A percentile compares a stretch with the other conserved stretches of the same genome.
Evolutionary conservation across 495 filamentous ascomycete species (phyloP).

Genomic region (Neurospora tetraspora): DNA sequence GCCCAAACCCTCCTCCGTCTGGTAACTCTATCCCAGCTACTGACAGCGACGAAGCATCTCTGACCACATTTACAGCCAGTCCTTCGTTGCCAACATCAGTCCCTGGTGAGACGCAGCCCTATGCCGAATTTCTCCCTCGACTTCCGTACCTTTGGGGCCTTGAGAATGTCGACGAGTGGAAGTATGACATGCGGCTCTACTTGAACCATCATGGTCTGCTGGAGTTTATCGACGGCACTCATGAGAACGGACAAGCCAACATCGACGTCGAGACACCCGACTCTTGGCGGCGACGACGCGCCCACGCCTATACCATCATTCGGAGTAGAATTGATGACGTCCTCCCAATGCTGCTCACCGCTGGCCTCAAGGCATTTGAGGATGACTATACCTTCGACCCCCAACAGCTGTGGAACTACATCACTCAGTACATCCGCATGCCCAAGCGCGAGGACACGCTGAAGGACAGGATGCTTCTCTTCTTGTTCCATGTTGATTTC

Average conservation of each 20-base stretch:
- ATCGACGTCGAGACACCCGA: neutral
- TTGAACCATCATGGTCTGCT: neutral
- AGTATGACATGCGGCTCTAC: neutral
- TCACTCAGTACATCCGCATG: neutral
- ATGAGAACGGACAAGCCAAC: neutral
- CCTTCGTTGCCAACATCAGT: too few relatives aligned
- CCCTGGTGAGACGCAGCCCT: too few relatives aligned
- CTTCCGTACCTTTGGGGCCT: too few relatives aligned
- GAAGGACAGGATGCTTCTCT: neutral
- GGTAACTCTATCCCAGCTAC: too few relatives aligned
- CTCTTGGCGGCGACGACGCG: neutral
- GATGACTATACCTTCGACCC: neutral
- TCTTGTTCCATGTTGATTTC: too few relatives aligned
- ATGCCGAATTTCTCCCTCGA: too few relatives aligned
- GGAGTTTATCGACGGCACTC: neutral
- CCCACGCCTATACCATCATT: neutral
- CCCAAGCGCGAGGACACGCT: neutral
- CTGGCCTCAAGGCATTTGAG: neutral
- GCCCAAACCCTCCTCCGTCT: neutral
- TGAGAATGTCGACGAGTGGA: neutral
- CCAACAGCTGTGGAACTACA: neutral
- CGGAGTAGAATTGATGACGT: too few relatives aligned
- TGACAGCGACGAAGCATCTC: too few relatives aligned
- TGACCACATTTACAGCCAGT: too few relatives aligned
- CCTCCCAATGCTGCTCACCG: neutral